Conservation (phyloP, 2,329 filamentous ascomycete genomes). For the Ascochyta koolunga region DNA sequence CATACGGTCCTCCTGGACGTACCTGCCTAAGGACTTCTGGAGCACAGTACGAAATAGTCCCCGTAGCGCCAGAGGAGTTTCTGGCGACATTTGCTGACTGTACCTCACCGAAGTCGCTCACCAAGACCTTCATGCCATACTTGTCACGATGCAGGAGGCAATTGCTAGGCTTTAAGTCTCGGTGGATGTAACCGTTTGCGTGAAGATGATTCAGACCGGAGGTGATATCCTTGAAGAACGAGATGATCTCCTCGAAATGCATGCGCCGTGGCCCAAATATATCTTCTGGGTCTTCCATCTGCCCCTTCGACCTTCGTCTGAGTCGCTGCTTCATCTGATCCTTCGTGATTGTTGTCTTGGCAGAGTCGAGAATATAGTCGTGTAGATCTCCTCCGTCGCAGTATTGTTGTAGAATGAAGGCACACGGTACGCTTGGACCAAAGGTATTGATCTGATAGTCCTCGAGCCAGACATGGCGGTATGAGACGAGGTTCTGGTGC, state of each 20-base stretch:
- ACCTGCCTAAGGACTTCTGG: conserved; percentile 83
- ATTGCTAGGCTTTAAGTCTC: conserved; percentile 95
- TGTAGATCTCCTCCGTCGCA: conserved; percentile 94
- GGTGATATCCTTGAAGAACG: conserved; percentile 93
- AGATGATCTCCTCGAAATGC: conserved; percentile 91
- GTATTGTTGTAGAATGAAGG: conserved; percentile 97
- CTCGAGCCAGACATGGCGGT: conserved; percentile 96
- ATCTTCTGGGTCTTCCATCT: conserved; percentile 67
- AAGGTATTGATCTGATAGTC: conserved; percentile 83
- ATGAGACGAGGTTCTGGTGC: conserved; percentile 94
- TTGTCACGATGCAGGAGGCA: conserved; percentile 84
- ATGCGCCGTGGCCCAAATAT: conserved; percentile 61
- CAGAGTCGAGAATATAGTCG: conserved; percentile 78
- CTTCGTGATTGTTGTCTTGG: conserved; percentile 67
- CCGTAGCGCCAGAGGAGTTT: conserved; percentile 91
- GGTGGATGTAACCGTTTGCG: conserved; percentile 89
- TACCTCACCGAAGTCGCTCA: conserved; percentile 98
- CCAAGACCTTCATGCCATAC: conserved; percentile 76
- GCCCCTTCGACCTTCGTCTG: conserved; percentile 79
- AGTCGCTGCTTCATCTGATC: conserved; percentile 89
- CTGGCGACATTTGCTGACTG: conserved; percentile 81
- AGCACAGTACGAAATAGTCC: conserved; percentile 96
- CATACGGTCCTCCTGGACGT: conserved; percentile 70
- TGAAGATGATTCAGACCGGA: conserved; percentile 91
- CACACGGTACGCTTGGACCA: conserved; percentile 88